These are phyloP conservation scores for Mrakia gelida DNA, from an alignment of 768 basidiomycete genomes.

Conservation along the genomic window DNA sequence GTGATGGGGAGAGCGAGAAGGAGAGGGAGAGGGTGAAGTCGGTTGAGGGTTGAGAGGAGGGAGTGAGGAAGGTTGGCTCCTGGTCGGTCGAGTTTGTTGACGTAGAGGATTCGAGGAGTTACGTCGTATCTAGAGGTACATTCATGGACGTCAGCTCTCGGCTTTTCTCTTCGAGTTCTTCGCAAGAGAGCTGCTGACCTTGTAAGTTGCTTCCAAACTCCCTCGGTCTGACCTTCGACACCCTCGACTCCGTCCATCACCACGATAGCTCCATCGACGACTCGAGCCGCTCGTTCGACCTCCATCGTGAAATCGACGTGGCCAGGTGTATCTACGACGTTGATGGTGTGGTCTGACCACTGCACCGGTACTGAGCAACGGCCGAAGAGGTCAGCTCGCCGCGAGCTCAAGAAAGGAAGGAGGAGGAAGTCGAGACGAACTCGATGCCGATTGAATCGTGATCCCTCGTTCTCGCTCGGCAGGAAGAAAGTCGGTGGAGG, in stretches of 20 bases:
- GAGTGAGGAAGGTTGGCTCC: constrained; percentile 75
- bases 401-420: constrained; percentile 45
- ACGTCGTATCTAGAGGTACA: constrained; percentile 63
- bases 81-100: constrained; percentile 83
- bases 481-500: constrained; percentile 82
- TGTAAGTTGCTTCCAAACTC: constrained; percentile 81
- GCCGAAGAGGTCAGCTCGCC: constrained; percentile 44
- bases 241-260: constrained; percentile 86
- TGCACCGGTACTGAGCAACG: constrained; percentile 20
- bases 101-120: constrained; percentile 67
- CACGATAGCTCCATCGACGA: constrained; percentile 83
- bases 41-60: constrained; percentile 51
- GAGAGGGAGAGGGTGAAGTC: constrained; percentile 68
- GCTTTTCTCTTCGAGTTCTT: no score
- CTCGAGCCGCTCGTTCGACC: constrained; percentile 85
- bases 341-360: constrained; percentile 50
- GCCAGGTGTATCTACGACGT: constrained; percentile 84
- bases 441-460: constrained; percentile 81
- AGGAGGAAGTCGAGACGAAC: not conserved
- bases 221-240: constrained; percentile 83
- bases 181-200: constrained; percentile 52
- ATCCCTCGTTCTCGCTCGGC: constrained; percentile 87
- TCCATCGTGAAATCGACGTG: constrained; percentile 98
- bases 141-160: not conserved
- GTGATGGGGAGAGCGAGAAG: constrained; percentile 68